Evolutionary conservation across 192 early-diverging fungal genomes (phyloP).

Genomic region (Entophlyctis helioformis): DNA sequence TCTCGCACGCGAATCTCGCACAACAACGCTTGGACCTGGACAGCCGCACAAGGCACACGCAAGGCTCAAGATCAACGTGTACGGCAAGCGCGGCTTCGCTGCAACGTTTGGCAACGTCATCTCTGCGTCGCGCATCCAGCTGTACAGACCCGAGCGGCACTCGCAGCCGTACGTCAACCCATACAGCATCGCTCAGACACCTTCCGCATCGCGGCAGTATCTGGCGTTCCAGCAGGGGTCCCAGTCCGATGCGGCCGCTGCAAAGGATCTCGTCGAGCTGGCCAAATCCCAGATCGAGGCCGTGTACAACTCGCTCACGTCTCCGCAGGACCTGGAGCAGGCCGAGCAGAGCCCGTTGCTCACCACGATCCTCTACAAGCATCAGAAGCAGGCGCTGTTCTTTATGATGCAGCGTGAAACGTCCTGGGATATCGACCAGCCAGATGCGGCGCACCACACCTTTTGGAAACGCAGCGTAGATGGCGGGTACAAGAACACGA

Average conservation of each 20-base stretch:
- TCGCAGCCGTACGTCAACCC: too few species aligned
- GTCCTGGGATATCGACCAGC: constrained; percentile 41
- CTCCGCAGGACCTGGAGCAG: constrained; percentile 33
- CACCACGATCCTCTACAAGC: constrained; percentile 50
- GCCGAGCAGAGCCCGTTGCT: constrained; percentile 33
- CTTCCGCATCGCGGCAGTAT: neutral
- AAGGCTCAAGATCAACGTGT: too few species aligned
- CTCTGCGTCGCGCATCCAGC: too few species aligned
- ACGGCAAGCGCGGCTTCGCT: too few species aligned
- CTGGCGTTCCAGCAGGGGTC: constrained; percentile 9
- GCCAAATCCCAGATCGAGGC: constrained; percentile 40
- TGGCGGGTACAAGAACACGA: constrained; percentile 19
- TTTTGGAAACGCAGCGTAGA: constrained; percentile 18
- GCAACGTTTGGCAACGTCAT: too few species aligned
- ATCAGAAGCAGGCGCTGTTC: constrained; percentile 74
- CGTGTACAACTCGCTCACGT: constrained; percentile 43
- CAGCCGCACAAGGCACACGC: too few species aligned
- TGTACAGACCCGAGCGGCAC: too few species aligned
- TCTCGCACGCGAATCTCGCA: too few species aligned
- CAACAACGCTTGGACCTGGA: too few species aligned
- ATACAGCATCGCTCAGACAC: too few species aligned
- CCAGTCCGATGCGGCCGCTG: constrained; percentile 39
- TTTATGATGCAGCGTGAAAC: constrained; percentile 70
- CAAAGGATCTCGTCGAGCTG: constrained; percentile 41
- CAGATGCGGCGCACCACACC: too few species aligned